Evolutionary conservation across 805 yeast species (phyloP).

Genomic region (Clavispora phyllophila): DNA sequence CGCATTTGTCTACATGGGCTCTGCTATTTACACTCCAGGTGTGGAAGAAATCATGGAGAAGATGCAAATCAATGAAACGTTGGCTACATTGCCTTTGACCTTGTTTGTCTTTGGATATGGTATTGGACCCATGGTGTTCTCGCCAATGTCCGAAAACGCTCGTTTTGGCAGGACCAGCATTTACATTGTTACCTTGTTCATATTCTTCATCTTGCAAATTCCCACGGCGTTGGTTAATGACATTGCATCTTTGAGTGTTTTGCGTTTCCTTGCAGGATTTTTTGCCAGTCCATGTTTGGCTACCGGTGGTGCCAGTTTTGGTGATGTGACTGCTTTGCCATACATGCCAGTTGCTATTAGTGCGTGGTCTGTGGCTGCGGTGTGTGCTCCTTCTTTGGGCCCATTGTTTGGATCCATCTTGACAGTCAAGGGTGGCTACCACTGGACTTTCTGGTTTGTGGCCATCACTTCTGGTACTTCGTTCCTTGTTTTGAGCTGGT

Average conservation of each 20-base stretch:
- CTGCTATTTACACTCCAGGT: constrained; percentile 55
- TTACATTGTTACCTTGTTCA: constrained; percentile 41
- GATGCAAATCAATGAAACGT: constrained; percentile 39
- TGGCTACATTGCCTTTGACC: constrained; percentile 47
- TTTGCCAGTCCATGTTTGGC: constrained; percentile 53
- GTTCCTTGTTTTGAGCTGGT: constrained; percentile 30
- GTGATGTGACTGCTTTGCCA: constrained; percentile 42
- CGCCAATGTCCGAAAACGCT: constrained; percentile 56
- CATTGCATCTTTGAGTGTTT: constrained; percentile 44
- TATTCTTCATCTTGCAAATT: constrained; percentile 48
- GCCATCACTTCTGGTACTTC: constrained; percentile 36
- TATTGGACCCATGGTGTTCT: constrained; percentile 51
- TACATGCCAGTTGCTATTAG: constrained; percentile 43
- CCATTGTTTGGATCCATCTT: constrained; percentile 54
- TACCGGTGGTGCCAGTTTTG: constrained; percentile 54
- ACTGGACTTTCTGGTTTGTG: constrained; percentile 52
- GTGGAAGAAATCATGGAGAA: constrained; percentile 39
- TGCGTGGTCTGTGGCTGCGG: constrained; percentile 49
- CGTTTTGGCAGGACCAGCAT: constrained; percentile 47
- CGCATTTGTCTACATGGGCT: constrained; percentile 48
- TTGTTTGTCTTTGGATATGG: constrained; percentile 58
- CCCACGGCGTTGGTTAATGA: constrained; percentile 48
- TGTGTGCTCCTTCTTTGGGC: constrained; percentile 50
- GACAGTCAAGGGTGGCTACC: constrained; percentile 32
- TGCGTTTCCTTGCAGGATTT: constrained; percentile 50